Evolutionary conservation across 306 rosid species (phyloP), one percentile per base, ranked within the genome.

Genomic region (Calophaca sinica): DNA sequence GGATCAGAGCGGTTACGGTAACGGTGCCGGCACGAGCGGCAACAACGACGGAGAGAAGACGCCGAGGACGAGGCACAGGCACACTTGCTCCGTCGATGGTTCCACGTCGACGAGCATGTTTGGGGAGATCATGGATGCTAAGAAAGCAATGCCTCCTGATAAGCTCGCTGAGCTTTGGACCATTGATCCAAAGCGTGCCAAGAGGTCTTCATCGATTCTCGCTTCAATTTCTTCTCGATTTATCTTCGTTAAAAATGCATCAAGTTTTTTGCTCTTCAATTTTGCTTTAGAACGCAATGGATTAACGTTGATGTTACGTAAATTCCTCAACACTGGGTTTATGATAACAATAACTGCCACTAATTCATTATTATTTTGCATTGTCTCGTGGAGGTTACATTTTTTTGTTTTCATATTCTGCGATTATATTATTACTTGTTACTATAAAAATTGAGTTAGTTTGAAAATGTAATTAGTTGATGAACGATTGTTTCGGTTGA

Each of bases 131-230:
- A 89, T 96, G 98, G 99, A 96, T 3, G 98, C 99, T 0, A 96
- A 96, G 87, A 96, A 96, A 79, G 99, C 99, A n/a, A 96, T 96
- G 99, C 97, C 99, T 83, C 98, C 99, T 13, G 98, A 92, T 84
- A 92, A 96, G 85, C 93, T 96, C 48, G 98, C 98, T 1, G 99
- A 96, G 87, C 98, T 96, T n/a, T 96, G 99, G 99, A 74, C 45
- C 20, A 58, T 91, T 72, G 99, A 96, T 84, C 98, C 99, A 52
- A 96, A 92, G 82, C 97, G 99, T 52, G 99, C 99, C 81, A 96
- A 96, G 86, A 96, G 99, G 99, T 96, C 13, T 66, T 48, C 11
- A 38, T 52, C 33, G 44, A 59, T 68, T 46, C 65, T 64, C 64
- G 12, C 78, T 58, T 81, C 12, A 72, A 48, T 26, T 51, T 75